Conservation (phyloP, 352 stramenopile species). For the Hyaloperonospora arabidopsidis region DNA sequence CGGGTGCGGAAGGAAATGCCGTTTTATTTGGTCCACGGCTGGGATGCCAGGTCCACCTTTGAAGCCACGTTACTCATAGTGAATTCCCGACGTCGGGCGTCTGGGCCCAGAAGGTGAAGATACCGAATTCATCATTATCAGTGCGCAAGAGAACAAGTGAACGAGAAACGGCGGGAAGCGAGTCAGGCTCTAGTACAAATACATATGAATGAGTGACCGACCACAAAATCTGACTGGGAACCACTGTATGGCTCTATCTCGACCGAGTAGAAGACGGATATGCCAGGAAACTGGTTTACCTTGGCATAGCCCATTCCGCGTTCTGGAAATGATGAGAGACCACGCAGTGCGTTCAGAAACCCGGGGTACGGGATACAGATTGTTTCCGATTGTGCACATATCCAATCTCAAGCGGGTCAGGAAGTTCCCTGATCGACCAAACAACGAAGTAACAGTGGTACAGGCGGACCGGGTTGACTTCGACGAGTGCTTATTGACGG, state of each 20-base stretch:
- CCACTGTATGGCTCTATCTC: not conserved
- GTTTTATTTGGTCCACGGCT: conserved; percentile 3
- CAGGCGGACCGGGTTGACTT: not conserved
- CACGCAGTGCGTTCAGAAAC: not conserved
- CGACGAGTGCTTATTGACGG: not conserved
- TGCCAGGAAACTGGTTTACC: not conserved
- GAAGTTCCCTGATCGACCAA: not conserved
- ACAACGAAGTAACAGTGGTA: not conserved
- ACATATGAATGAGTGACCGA: not conserved
- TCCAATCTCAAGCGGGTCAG: not conserved
- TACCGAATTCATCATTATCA: not conserved
- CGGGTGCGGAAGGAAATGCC: not conserved
- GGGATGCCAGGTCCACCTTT: not conserved
- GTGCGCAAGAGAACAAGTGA: not conserved
- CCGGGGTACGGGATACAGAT: not conserved
- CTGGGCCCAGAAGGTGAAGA: not conserved
- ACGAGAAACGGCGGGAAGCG: not conserved
- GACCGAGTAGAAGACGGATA: conserved; percentile 1
- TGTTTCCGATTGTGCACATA: not conserved
- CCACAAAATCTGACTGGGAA: not conserved
- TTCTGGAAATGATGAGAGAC: not conserved
- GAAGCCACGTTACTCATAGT: not conserved
- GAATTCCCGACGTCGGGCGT: not conserved
- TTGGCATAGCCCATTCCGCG: conserved; percentile 1
- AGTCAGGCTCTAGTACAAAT: not conserved